These are phyloP conservation scores for Tagetes patula DNA, from an alignment of 129 eudicot genomes.

Conservation along the genomic window DNA sequence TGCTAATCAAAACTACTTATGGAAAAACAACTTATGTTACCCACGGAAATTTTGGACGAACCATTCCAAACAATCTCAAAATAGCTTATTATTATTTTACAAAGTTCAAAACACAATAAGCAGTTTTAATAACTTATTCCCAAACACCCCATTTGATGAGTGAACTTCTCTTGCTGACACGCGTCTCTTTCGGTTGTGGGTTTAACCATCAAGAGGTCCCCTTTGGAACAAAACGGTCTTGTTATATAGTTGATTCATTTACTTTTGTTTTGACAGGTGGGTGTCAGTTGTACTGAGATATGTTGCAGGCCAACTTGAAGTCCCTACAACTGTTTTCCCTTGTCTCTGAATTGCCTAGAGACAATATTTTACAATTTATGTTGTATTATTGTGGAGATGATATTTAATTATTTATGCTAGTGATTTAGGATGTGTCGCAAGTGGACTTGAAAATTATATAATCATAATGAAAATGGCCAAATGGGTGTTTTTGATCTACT, in stretches of 20 bases:
- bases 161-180: not conserved
- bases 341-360: conserved; percentile 11
- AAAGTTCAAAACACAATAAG: not conserved
- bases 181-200: not conserved
- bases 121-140: not conserved
- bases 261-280: conserved; percentile 39
- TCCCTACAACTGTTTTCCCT: not conserved
- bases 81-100: not conserved
- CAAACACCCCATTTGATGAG: conserved; percentile 4
- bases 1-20: not conserved
- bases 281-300: conserved; percentile 43
- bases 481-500: too few relatives aligned
- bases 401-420: not conserved
- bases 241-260: not conserved
- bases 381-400: conserved; percentile 20
- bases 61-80: not conserved
- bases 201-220: too few relatives aligned
- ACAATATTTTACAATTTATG: not conserved
- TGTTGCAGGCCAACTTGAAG: conserved; percentile 68
- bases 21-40: not conserved
- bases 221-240: not conserved
- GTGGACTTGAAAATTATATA: not conserved
- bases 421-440: not conserved
- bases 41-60: not conserved
- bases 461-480: too few relatives aligned